Base-by-base conservation (phyloP, 2,329 filamentous ascomycete genomes). In the Arthrobotrys iridis region DNA sequence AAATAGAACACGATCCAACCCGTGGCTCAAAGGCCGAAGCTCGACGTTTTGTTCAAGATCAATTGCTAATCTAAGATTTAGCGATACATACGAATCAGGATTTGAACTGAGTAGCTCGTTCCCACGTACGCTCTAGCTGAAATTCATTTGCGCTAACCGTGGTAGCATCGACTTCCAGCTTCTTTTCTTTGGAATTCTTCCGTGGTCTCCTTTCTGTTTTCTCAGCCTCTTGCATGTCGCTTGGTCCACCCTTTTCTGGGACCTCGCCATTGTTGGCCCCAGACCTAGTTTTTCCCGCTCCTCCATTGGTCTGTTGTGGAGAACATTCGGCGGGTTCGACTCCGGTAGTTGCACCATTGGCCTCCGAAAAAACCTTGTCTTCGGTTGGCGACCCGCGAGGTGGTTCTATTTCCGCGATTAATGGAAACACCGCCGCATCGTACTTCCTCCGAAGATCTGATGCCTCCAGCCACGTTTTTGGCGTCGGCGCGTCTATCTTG, bases 1-100 rank as follows among this genome's bases (percentile, higher is more conserved):
- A 86, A 99, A 99, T 1, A 99, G 84, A n/a, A 96, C 94, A 67
- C 93, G 87, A 76, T 96, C 92, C 30, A 97, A 85, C 4, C 91
- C 90, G 80, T 95, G 90, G 1, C 88, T 85, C 1, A 97, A 84
- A 24, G 83, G 83, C 0, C 93, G 91, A 8, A 89, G 86, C 10
- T 84, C 83, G 1, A 86, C 82, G 41, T 85, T 84, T 58, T 48
- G 45, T 22, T 85, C 81, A 41, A 85, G 79, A 8, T 83, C 77
- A 24, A 81, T 77, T 10, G 80, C 79, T 80, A 28, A 8, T 2
- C 6, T n/a, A 35, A 18, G 26, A 15, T 30, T 57, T 24, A 63
- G 33, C 2, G 26, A 40, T 28, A 37, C 52, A 18, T 64, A 20
- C 28, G 11, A 26, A n/a, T 3, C 4, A 15, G 33, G 26, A 30